Evolutionary conservation across 106 monocot species (phyloP), one percentile per base, ranked within the genome.

Genomic region (Platanthera zijinensis): DNA sequence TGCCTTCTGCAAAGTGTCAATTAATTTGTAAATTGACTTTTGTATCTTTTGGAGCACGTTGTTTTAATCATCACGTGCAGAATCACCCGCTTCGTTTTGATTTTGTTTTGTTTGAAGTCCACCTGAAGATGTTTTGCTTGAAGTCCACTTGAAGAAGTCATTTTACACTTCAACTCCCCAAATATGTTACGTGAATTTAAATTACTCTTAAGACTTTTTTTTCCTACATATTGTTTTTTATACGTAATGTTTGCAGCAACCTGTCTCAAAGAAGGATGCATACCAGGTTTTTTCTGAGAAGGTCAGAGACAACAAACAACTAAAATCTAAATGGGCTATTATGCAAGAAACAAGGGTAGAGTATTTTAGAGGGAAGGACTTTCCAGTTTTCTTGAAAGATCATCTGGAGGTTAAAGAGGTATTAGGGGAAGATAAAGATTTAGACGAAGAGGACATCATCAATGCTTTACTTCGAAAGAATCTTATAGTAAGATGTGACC

Each of bases 251-350:
- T 64, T 74, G 80, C 85, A 97, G 91, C 91, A 97, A 83, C 47
- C 84, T 75, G 81, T 79, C 84, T 69, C 69, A 70, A 84, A 79
- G 5, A 92, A 94, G 71, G 97, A 97, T 84, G 83, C 85, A 2
- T 97, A 80, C 78, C 93, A 97, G 75, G 28, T 90, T 22, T 97
- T 97, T 84, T 89, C 97, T 30, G 94, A 97, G 83, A 97, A 97
- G 83, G 97, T 97, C 72, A 91, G 97, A 76, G 97, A 97, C 77
- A 97, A 97, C 74, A 97, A 97, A 71, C 87, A 93, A 54, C 86
- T 97, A 64, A 89, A 93, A 85, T 97, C 97, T 4, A 91, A 94
- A 85, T 97, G 97, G 97, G 97, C 97, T 77, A 86, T 97, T 71
- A 85, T 97, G 89, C 97, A 94, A 86, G 97, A 97, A 81, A 88